A percentile compares a stretch with the other conserved stretches of the same genome.
Conservation (phyloP, 345 rosid species). For the Syzygium grande region DNA sequence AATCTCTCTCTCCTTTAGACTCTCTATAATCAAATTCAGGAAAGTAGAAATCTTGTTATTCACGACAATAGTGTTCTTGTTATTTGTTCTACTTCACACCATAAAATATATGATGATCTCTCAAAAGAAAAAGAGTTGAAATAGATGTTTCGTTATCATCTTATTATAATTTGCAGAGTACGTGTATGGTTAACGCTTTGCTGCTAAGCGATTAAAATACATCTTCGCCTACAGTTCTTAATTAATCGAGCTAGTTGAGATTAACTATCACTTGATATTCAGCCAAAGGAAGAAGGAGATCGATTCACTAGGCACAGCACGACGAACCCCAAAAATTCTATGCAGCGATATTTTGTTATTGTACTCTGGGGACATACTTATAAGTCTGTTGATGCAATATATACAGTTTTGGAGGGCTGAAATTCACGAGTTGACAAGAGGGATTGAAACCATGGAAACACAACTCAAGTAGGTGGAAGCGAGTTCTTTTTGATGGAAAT, state of each 20-base stretch:
- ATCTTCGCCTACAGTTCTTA: neutral
- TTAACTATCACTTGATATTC: neutral
- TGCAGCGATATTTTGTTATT: neutral
- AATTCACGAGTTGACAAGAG: constrained; percentile 23
- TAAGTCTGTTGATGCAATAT: neutral
- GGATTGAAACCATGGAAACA: constrained; percentile 25
- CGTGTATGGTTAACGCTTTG: too few species aligned
- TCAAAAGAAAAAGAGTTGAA: neutral
- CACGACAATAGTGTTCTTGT: too few species aligned
- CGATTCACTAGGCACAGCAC: neutral
- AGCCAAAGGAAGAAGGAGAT: neutral
- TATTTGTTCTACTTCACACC: neutral
- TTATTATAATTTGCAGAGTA: neutral
- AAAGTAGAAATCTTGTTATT: neutral
- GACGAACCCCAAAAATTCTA: neutral
- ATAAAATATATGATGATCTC: neutral
- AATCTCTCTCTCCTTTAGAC: neutral
- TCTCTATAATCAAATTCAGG: neutral
- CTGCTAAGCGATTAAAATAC: neutral
- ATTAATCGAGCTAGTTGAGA: neutral
- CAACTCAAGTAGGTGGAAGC: constrained; percentile 27
- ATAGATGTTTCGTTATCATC: neutral
- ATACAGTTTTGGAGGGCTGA: constrained; percentile 41
- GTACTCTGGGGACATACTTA: neutral
- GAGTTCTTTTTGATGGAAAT: neutral